Evolutionary conservation across 2,329 filamentous ascomycete species (phyloP).

Genomic region (Monilinia fructigena): DNA sequence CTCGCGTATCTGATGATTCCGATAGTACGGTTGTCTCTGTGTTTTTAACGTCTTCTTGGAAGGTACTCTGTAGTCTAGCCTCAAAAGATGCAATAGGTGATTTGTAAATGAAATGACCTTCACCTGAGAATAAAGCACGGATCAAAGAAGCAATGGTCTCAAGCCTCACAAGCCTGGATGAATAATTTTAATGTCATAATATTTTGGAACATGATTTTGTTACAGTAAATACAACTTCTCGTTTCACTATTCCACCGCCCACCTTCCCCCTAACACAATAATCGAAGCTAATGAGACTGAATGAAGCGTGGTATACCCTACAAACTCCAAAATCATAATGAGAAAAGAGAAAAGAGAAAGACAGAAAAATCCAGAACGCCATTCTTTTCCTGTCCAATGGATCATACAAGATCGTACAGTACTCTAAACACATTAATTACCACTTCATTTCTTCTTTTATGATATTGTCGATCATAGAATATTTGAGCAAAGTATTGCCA

Average conservation of each 20-base stretch:
- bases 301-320: conserved; percentile 18
- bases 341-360: neutral
- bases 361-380: conserved; percentile 3
- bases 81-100: neutral
- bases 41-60: no score
- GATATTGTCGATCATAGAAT: neutral
- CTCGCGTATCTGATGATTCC: no score
- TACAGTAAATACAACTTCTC: neutral
- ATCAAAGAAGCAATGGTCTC: neutral
- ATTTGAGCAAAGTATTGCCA: neutral
- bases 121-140: neutral
- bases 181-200: neutral
- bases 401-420: conserved; percentile 16
- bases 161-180: neutral
- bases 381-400: conserved; percentile 3
- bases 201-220: neutral
- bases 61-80: neutral
- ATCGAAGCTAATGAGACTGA: neutral
- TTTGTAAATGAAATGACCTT: neutral
- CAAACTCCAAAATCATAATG: conserved; percentile 3
- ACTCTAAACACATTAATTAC: conserved; percentile 13
- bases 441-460: neutral
- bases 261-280: neutral
- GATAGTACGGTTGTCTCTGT: no score
- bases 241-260: neutral